Conservation (phyloP, 371 early-diverging fungal genomes). For the Lichtheimia ornata region DNA sequence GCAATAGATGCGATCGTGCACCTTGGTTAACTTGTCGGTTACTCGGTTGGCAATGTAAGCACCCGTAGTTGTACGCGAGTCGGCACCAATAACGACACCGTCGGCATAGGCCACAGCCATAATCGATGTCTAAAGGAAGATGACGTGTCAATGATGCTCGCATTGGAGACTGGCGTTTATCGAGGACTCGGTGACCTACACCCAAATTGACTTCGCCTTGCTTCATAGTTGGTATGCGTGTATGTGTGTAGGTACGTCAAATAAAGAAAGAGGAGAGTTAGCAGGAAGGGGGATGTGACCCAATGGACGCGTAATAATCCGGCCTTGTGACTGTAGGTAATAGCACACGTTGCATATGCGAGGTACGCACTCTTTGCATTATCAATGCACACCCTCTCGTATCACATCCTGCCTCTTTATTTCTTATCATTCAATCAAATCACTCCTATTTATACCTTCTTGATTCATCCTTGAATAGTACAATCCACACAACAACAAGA, state of each 20-base stretch:
- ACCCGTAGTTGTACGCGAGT: constrained; percentile 98
- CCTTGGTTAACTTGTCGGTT: constrained; percentile 98
- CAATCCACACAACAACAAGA: too few relatives aligned
- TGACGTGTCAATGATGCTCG: neutral
- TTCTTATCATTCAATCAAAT: too few relatives aligned
- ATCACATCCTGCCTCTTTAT: too few relatives aligned
- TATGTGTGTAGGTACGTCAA: too few relatives aligned
- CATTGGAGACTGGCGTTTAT: neutral
- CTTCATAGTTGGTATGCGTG: constrained; percentile 56
- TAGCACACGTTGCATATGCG: neutral
- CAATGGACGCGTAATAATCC: neutral
- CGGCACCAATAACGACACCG: constrained; percentile 99
- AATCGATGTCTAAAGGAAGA: constrained; percentile 89
- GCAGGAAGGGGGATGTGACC: too few relatives aligned
- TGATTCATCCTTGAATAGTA: too few relatives aligned
- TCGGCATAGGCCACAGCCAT: constrained; percentile 96
- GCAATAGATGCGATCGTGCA: constrained; percentile 96
- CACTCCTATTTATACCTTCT: too few relatives aligned
- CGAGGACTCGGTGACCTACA: constrained; percentile 52
- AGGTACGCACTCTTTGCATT: too few relatives aligned
- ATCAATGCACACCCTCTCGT: too few relatives aligned
- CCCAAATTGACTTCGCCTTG: constrained; percentile 96
- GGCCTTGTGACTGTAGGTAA: constrained; percentile 3
- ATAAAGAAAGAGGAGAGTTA: too few relatives aligned
- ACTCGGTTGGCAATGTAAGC: constrained; percentile 97